These are phyloP conservation scores for Eutreptiella sp. DNA, from an alignment of 208 protist species.

Conservation along the genomic window DNA sequence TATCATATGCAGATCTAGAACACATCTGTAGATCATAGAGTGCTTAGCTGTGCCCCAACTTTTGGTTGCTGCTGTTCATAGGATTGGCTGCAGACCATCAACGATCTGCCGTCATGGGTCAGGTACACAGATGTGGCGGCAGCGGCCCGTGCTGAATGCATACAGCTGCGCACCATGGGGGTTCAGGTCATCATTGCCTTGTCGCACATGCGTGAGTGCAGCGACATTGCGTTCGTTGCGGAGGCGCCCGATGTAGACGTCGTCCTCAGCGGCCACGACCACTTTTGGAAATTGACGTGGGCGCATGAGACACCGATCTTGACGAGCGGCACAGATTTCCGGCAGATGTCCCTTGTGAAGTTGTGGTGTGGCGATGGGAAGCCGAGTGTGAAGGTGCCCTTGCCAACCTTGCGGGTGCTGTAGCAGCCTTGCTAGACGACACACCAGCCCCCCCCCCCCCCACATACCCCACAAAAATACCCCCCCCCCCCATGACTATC, in stretches of 20 bases:
- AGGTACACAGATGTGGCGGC: constrained; percentile 7
- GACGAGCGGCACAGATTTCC: constrained; percentile 23
- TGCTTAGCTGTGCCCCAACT: no score
- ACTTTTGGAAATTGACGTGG: constrained; percentile 13
- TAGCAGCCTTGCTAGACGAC: no score
- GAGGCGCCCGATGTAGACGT: constrained; percentile 1
- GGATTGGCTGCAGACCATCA: constrained; percentile 11
- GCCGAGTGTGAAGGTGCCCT: no score
- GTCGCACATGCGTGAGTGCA: constrained; percentile 24
- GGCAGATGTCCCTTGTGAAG: constrained; percentile 20
- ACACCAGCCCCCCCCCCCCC: no score
- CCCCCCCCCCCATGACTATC: no score
- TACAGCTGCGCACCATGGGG: not conserved
- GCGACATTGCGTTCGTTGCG: not conserved
- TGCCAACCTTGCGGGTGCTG: no score
- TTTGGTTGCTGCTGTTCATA: no score
- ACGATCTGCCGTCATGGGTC: constrained; percentile 1
- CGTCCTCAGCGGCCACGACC: constrained; percentile 26
- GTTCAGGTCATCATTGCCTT: constrained; percentile 19
- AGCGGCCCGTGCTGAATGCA: not conserved
- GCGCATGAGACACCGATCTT: constrained; percentile 10
- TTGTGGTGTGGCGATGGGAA: not conserved
- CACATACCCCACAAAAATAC: no score
- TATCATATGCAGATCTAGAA: no score
- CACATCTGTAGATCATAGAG: no score